Conservation (phyloP, 495 filamentous ascomycete genomes). For the Parmelia sp. region DNA sequence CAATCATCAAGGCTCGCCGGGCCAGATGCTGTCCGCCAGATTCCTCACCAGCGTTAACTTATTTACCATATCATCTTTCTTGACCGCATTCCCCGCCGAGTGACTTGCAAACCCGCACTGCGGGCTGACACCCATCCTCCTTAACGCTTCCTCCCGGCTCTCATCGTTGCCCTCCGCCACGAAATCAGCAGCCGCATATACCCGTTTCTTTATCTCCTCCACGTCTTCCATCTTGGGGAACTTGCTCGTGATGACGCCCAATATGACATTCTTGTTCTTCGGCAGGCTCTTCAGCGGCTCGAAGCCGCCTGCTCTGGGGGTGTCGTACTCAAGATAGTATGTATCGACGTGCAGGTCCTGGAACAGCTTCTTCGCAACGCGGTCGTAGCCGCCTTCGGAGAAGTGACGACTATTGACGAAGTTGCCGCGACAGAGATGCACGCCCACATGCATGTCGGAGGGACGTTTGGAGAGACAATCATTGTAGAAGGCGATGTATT, state of each 20-base stretch:
- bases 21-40: slow-evolving; percentile 67
- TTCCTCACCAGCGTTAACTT: slow-evolving; percentile 62
- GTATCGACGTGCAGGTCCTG: slow-evolving; percentile 66
- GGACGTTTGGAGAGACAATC: slow-evolving; percentile 57
- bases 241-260: slow-evolving; percentile 71
- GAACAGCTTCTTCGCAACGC: slow-evolving; percentile 75
- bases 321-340: slow-evolving; percentile 83
- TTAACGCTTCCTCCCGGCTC: slow-evolving; percentile 57
- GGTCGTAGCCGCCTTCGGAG: slow-evolving; percentile 72
- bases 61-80: slow-evolving; percentile 59
- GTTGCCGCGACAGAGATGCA: slow-evolving; percentile 77
- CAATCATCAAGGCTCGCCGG: slow-evolving; percentile 49
- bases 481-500: slow-evolving; percentile 74
- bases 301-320: slow-evolving; percentile 65
- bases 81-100: slow-evolving; percentile 59
- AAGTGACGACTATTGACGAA: slow-evolving; percentile 74
- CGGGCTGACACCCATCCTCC: slow-evolving; percentile 63
- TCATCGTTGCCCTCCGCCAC: slow-evolving; percentile 63
- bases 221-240: slow-evolving; percentile 66
- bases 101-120: slow-evolving; percentile 79
- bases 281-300: slow-evolving; percentile 70
- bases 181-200: slow-evolving; percentile 61
- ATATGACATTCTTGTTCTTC: slow-evolving; percentile 65
- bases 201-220: slow-evolving; percentile 62
- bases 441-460: slow-evolving; percentile 65